These are phyloP conservation scores for Alternaria tenuissima DNA, from an alignment of 2,329 filamentous ascomycete species.

Conservation along the genomic window DNA sequence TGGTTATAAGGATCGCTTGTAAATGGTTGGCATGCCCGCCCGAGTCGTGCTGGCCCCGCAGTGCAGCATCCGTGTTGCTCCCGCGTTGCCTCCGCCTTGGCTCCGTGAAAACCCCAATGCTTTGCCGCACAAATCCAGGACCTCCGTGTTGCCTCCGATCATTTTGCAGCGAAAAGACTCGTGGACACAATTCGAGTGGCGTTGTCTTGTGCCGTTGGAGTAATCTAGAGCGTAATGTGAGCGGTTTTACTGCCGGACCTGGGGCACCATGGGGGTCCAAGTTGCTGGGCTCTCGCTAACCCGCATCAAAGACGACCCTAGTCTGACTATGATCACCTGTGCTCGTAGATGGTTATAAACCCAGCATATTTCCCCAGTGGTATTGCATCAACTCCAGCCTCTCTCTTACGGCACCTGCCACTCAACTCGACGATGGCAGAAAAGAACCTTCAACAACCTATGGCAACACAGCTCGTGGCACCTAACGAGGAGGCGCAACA, in stretches of 20 bases:
- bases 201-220: neutral
- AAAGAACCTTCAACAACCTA: conserved; percentile 24
- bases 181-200: neutral
- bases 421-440: conserved; percentile 28
- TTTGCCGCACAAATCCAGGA: neutral
- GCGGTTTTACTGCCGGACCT: neutral
- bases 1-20: neutral
- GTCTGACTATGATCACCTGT: conserved; percentile 25
- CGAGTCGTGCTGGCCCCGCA: neutral
- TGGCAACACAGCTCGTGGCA: conserved; percentile 20
- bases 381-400: neutral
- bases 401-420: neutral
- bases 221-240: conserved; percentile 12
- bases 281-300: conserved; percentile 26
- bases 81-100: conserved; percentile 31
- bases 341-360: conserved; percentile 23
- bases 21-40: neutral
- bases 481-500: conserved; percentile 43
- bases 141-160: conserved; percentile 1
- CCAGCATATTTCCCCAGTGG: neutral
- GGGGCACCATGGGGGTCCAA: conserved; percentile 22
- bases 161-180: neutral
- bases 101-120: conserved; percentile 5
- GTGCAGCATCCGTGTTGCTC: conserved; percentile 11
- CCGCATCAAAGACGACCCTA: conserved; percentile 16